These are phyloP conservation scores for Diaporthe aspalathi DNA, from an alignment of 2,329 filamentous ascomycete genomes.

Conservation along the genomic window DNA sequence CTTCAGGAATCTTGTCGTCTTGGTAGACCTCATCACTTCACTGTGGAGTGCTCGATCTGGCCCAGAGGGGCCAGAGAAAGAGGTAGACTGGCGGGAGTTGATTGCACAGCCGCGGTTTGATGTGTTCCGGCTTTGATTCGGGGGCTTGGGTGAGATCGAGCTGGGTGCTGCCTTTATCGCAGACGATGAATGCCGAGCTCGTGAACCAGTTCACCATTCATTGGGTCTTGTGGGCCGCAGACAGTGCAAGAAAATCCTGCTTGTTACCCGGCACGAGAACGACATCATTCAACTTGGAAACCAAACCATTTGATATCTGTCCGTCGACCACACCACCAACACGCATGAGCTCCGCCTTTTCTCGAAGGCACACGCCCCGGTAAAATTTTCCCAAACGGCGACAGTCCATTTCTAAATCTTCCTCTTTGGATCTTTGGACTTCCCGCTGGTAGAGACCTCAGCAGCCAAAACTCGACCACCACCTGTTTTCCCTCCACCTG, in stretches of 20 bases:
- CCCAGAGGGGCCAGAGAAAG: neutral
- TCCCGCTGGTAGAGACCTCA: no score
- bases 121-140: slow-evolving; percentile 4
- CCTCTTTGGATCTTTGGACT: no score
- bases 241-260: neutral
- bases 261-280: neutral
- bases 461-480: no score
- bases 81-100: slow-evolving; percentile 7
- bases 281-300: neutral
- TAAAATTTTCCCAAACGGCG: neutral
- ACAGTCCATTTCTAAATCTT: neutral
- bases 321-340: neutral
- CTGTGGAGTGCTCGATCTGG: slow-evolving; percentile 5
- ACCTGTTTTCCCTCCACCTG: no score
- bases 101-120: slow-evolving; percentile 20
- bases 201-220: neutral
- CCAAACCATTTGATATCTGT: neutral
- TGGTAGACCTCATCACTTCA: slow-evolving; percentile 43
- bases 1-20: slow-evolving; percentile 48
- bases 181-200: neutral
- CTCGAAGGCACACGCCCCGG: neutral
- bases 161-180: neutral
- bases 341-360: neutral
- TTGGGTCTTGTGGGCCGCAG: neutral
- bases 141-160: no score